Evolutionary conservation across 345 rosid genomes (phyloP).

Genomic region (Abelmoschus esculentus): DNA sequence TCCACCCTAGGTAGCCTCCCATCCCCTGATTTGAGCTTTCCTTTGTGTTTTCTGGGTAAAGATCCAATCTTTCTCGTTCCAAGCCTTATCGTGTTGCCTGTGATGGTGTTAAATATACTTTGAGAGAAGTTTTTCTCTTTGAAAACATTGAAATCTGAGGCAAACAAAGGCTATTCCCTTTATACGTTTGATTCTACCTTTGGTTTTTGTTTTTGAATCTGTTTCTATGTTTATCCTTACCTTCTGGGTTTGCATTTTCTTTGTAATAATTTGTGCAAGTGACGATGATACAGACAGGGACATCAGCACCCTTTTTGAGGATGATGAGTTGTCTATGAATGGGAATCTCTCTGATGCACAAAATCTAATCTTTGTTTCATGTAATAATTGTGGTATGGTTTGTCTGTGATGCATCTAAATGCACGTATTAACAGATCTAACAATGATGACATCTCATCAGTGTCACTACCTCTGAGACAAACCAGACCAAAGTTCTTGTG

Average conservation of each 20-base stretch:
- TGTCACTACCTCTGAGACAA: conserved; percentile 12
- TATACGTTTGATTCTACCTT: not conserved
- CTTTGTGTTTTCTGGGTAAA: no score
- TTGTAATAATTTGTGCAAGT: conserved; percentile 26
- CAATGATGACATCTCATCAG: conserved; percentile 4
- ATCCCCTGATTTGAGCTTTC: no score
- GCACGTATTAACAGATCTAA: conserved; percentile 6
- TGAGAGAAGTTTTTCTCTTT: conserved; percentile 5
- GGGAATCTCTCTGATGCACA: conserved; percentile 40
- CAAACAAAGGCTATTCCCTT: not conserved
- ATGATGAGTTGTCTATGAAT: conserved; percentile 16
- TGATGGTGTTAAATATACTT: no score
- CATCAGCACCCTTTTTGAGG: conserved; percentile 10
- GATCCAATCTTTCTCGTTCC: no score
- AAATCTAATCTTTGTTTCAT: not conserved
- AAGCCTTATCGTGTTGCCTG: no score
- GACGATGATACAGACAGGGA: conserved; percentile 43
- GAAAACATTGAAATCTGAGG: conserved; percentile 37
- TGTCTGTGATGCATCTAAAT: conserved; percentile 9
- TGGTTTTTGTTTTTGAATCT: not conserved
- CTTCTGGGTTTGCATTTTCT: no score
- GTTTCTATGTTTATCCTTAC: not conserved
- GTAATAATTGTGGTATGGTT: not conserved
- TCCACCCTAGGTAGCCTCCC: no score
- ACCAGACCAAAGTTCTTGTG: no score